Percentiles rank a stretch among this genome's conserved stretches.
Conservation (phyloP, 352 stramenopile genomes). For the Aphanomyces astaci region DNA sequence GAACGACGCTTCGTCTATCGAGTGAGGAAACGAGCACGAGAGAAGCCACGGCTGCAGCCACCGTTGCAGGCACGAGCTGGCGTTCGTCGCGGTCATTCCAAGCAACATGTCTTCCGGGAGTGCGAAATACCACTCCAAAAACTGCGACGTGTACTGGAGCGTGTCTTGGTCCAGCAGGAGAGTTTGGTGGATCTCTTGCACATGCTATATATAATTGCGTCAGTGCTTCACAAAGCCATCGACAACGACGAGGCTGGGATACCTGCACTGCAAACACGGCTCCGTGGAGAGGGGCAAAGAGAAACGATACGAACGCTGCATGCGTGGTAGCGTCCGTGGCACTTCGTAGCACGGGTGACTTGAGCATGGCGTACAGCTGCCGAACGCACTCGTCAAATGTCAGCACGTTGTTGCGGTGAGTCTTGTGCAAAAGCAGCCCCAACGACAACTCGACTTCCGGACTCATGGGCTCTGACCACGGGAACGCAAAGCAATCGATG, state of each 20-base stretch:
- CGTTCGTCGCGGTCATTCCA: constrained; percentile 45
- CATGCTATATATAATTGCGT: constrained; percentile 33
- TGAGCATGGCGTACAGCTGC: constrained; percentile 36
- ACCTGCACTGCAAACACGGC: constrained; percentile 79
- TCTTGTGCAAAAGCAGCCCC: constrained; percentile 56
- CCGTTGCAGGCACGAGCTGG: constrained; percentile 67
- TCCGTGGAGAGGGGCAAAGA: constrained; percentile 60
- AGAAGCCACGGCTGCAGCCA: constrained; percentile 58
- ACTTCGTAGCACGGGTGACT: constrained; percentile 45
- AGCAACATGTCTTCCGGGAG: constrained; percentile 53
- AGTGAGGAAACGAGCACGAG: constrained; percentile 2
- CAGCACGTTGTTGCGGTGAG: constrained; percentile 30
- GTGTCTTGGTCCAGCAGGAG: constrained; percentile 46
- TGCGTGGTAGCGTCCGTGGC: constrained; percentile 31
- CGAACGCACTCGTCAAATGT: constrained; percentile 50
- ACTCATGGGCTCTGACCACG: constrained; percentile 53
- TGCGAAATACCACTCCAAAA: constrained; percentile 80
- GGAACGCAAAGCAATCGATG: constrained; percentile 74
- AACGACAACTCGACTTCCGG: constrained; percentile 32
- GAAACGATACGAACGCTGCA: constrained; percentile 46
- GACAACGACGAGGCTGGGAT: background rate
- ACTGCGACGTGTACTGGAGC: constrained; percentile 37
- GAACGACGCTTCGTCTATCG: constrained; percentile 6
- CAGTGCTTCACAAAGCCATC: too few species aligned
- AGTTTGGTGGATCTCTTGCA: constrained; percentile 48